Evolutionary conservation across 768 basidiomycete species (phyloP), one percentile per base, ranked within the genome.

Genomic region (Kwoniella dejecticola): DNA sequence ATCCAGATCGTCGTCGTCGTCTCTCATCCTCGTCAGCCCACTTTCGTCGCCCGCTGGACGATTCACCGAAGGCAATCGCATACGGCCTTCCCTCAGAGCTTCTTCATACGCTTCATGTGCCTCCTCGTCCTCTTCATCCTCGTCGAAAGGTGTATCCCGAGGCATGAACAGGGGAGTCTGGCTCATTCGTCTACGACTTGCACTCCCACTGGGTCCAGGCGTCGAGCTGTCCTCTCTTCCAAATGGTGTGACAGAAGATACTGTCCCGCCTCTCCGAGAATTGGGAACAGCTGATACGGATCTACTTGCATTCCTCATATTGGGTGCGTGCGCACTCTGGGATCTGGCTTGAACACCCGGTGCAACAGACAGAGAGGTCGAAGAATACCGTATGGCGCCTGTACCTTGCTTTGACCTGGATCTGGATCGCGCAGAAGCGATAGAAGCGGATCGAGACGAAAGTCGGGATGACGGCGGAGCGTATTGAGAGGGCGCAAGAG

Each of bases 61-160:
- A 6, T 40, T 64, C 17, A 73, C 68, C 29, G 55, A 61, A 17
- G 70, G 74, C 49, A 68, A 50, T 50, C 72, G 48, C 46, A 62
- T 45, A 63, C 66, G 56, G 17, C 68, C 71, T 53, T 68, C 63
- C 60, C 76, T 40, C 15, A 76, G 42, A 8, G 67, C 73, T 21
- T 63, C 66, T 27, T 61, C 60, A 56, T 73, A 73, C 1, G 60
- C 63, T 29, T 73, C 63, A 50, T 79, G 74, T 4, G 69, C 75
- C 50, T 76, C 74, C 58, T 77, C 75, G 44, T 72, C 68, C 29
- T 78, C 77, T 27, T 76, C 72, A 26, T 75, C 76, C 13, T 68
- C 68, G 7, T 67, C 76, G 33, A 75, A 72, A 7, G 76, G 74
- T n/a, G 76, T 76, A 33, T 68, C 69, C 15, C 64, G 33, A 5